Evolutionary conservation across 1,284 basidiomycete genomes (phyloP).

Genomic region (Pseudozyma pruni): DNA sequence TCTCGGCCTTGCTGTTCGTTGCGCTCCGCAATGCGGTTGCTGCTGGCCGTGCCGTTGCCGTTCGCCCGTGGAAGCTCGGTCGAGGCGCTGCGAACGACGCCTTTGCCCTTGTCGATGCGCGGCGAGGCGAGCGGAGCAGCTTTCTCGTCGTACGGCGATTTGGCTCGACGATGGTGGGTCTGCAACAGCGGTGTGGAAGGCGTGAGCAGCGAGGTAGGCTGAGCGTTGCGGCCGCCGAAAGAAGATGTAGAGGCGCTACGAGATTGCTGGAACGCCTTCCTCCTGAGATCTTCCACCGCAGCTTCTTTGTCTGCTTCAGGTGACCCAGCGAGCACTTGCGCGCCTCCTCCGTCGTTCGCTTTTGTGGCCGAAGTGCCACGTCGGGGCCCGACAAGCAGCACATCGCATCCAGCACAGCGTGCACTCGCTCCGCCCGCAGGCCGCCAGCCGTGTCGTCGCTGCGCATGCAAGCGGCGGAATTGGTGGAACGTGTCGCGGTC

Average conservation of each 20-base stretch:
- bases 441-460: constrained; percentile 68
- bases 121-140: constrained; percentile 47
- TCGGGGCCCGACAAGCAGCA: constrained; percentile 24
- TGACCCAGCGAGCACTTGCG: neutral
- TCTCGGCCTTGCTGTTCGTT: neutral
- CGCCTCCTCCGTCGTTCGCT: neutral
- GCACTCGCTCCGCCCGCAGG: constrained; percentile 17
- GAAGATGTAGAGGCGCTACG: constrained; percentile 12
- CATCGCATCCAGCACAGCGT: constrained; percentile 24
- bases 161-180: constrained; percentile 25
- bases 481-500: constrained; percentile 83
- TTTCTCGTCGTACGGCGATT: constrained; percentile 48
- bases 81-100: constrained; percentile 36
- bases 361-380: constrained; percentile 2
- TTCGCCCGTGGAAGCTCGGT: constrained; percentile 7
- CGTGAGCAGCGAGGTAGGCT: constrained; percentile 14
- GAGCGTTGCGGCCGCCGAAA: neutral
- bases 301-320: constrained; percentile 2
- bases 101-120: constrained; percentile 46
- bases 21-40: neutral
- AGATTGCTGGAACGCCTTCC: constrained; percentile 9
- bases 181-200: constrained; percentile 25
- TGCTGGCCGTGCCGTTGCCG: neutral
- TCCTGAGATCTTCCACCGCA: constrained; percentile 4
- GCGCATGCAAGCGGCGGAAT: constrained; percentile 71